These are phyloP conservation scores for Pinus taeda DNA, from an alignment of 75 land plant genomes.

Conservation along the genomic window DNA sequence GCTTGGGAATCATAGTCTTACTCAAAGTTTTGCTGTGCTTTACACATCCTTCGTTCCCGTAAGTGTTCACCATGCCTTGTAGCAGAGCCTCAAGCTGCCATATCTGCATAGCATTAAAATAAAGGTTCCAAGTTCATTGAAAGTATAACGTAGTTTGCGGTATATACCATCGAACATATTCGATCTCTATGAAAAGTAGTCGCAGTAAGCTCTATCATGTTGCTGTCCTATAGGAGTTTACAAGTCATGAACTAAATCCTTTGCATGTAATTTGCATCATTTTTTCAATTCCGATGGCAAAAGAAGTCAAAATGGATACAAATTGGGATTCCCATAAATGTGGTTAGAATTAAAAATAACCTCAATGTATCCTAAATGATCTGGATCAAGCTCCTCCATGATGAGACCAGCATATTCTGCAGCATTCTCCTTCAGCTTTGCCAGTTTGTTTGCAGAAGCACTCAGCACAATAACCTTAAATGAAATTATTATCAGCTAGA, in stretches of 20 bases:
- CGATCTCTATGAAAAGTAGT: neutral
- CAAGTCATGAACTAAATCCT: neutral
- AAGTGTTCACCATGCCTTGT: conserved; percentile 49
- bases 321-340: no score
- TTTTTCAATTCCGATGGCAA: no score
- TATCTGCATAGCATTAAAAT: conserved; percentile 30
- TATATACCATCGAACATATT: neutral
- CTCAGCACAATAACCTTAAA: conserved; percentile 65
- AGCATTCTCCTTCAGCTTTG: conserved; percentile 60
- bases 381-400: conserved; percentile 89
- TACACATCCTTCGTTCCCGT: conserved; percentile 13
- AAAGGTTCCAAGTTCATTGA: neutral
- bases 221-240: neutral
- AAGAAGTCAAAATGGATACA: no score
- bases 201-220: neutral
- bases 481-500: neutral
- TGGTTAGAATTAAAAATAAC: conserved; percentile 15
- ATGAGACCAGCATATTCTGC: conserved; percentile 60
- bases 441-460: conserved; percentile 71
- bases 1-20: conserved; percentile 69
- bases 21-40: conserved; percentile 30
- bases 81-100: conserved; percentile 74
- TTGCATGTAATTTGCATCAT: no score
- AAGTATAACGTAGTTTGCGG: neutral
- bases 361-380: conserved; percentile 75